phyloP scores from a whole-genome alignment of 2,329 filamentous ascomycete genomes.

The Beauveria medogensis region DNA sequence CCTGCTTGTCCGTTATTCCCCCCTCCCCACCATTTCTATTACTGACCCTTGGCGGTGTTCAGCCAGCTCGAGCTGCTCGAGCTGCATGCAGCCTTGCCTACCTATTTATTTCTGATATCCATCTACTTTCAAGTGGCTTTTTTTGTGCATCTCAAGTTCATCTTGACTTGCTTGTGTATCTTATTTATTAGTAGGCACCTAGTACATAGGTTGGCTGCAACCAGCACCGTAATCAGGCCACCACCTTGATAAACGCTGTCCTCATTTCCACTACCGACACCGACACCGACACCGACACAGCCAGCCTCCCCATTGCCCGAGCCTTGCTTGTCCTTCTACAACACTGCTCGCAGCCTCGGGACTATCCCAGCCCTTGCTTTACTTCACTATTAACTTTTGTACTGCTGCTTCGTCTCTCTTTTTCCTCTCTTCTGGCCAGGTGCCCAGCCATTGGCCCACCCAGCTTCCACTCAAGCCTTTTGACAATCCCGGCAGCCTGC shows the following conservation, averaged over 20 bases:
- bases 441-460: not conserved
- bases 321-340: not conserved
- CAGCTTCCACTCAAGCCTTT: not conserved
- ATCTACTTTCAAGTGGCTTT: too few species aligned
- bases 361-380: not conserved
- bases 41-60: not conserved
- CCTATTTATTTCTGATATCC: not conserved
- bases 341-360: not conserved
- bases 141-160: too few species aligned
- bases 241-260: not conserved
- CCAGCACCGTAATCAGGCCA: not conserved
- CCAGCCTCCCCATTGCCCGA: constrained; percentile 1
- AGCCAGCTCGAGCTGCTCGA: not conserved
- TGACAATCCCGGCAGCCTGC: not conserved
- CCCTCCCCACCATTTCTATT: not conserved
- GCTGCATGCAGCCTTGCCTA: constrained; percentile 6
- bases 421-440: not conserved
- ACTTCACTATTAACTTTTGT: not conserved
- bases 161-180: too few species aligned
- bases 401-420: not conserved
- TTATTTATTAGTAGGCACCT: too few species aligned
- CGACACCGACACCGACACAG: not conserved
- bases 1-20: not conserved
- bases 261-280: not conserved
- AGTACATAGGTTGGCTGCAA: too few species aligned